These are phyloP conservation scores for Trichosporon sp. DNA, from an alignment of 1,284 basidiomycete species.

Conservation along the genomic window DNA sequence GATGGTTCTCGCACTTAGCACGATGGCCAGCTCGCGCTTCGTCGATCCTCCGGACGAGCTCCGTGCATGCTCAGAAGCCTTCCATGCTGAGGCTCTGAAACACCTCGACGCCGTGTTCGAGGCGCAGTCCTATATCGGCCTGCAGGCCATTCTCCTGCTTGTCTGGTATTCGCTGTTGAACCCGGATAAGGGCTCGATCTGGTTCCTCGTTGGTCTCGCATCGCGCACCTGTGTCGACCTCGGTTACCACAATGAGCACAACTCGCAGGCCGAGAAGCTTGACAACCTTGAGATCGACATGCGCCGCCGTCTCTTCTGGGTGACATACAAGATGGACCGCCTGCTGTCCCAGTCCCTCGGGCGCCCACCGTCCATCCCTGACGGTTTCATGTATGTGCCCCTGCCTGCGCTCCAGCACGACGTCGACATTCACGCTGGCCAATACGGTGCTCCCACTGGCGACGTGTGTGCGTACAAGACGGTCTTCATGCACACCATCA, in stretches of 20 bases:
- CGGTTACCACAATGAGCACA: slow-evolving; percentile 49
- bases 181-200: slow-evolving; percentile 49
- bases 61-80: slow-evolving; percentile 48
- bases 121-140: slow-evolving; percentile 45
- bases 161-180: slow-evolving; percentile 50
- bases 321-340: slow-evolving; percentile 49
- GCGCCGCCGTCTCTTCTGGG: slow-evolving; percentile 47
- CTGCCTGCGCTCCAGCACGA: slow-evolving; percentile 43
- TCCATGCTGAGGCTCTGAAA: slow-evolving; percentile 49
- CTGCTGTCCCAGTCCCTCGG: slow-evolving; percentile 47
- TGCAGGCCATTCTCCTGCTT: slow-evolving; percentile 48
- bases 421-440: slow-evolving; percentile 38
- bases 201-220: slow-evolving; percentile 49
- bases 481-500: slow-evolving; percentile 44
- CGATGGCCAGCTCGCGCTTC: slow-evolving; percentile 49
- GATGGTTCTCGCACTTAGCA: slow-evolving; percentile 49
- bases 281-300: slow-evolving; percentile 49
- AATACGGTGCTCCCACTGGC: slow-evolving; percentile 34
- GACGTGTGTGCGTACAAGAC: slow-evolving; percentile 47
- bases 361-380: slow-evolving; percentile 47
- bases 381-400: slow-evolving; percentile 48
- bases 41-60: slow-evolving; percentile 49
- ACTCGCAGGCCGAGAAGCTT: slow-evolving; percentile 37
- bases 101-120: slow-evolving; percentile 49
- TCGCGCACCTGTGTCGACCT: slow-evolving; percentile 48